Conservation (phyloP, 164 flowering plant genomes). For the Aristolochia contorta region DNA sequence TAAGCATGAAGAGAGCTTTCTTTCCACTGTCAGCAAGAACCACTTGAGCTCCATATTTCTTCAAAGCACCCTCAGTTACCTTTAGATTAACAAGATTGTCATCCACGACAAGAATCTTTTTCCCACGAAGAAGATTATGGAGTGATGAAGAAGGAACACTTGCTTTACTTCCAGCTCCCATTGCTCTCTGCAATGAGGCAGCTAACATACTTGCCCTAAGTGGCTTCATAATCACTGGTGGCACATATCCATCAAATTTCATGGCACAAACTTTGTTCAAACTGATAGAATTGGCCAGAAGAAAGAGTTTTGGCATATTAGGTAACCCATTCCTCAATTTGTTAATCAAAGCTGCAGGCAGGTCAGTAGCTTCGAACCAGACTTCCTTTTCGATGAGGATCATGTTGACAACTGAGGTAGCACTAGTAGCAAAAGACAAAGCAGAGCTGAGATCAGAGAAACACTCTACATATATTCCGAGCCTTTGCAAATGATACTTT, state of each 20-base stretch:
- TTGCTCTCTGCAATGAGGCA: slow-evolving; percentile 60
- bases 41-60: slow-evolving; percentile 89
- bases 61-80: slow-evolving; percentile 86
- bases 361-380: slow-evolving; percentile 43
- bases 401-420: slow-evolving; percentile 26
- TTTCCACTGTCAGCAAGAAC: slow-evolving; percentile 59
- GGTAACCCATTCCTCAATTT: slow-evolving; percentile 22
- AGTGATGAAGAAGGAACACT: slow-evolving; percentile 37
- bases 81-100: slow-evolving; percentile 75
- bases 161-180: slow-evolving; percentile 59
- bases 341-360: slow-evolving; percentile 22
- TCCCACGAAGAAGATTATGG: slow-evolving; percentile 52
- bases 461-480: slow-evolving; percentile 62
- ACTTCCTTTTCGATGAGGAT: slow-evolving; percentile 70
- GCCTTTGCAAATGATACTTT: slow-evolving; percentile 74
- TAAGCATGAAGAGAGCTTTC: slow-evolving; percentile 47
- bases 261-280: slow-evolving; percentile 17
- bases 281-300: slow-evolving; percentile 43
- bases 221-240: slow-evolving; percentile 64
- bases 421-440: slow-evolving; percentile 20
- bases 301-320: slow-evolving; percentile 44
- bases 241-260: slow-evolving; percentile 19
- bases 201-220: slow-evolving; percentile 76
- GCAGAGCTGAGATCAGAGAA: slow-evolving; percentile 37
- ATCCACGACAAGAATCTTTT: slow-evolving; percentile 77